phyloP scores from a whole-genome alignment of 306 rosid species.

The Vicia sativa region DNA sequence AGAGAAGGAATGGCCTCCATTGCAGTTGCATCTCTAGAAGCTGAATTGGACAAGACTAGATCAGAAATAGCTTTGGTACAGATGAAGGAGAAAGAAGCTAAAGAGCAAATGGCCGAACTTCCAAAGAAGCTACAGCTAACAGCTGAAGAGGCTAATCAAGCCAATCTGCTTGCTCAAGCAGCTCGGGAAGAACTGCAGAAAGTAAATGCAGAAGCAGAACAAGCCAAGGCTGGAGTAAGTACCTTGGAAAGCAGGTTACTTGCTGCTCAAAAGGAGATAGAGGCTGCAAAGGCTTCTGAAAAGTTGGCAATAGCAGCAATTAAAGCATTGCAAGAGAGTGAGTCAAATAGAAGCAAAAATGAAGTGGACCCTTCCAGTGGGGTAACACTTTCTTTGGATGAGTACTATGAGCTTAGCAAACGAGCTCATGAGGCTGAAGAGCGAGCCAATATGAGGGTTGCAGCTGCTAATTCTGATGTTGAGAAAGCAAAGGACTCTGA shows the following conservation, averaged over 20 bases:
- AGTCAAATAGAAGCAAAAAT: constrained; percentile 55
- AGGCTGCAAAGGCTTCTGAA: constrained; percentile 95
- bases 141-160: constrained; percentile 83
- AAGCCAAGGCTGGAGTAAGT: constrained; percentile 92
- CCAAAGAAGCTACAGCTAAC: constrained; percentile 82
- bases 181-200: constrained; percentile 76
- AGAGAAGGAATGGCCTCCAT: constrained; percentile 98
- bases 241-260: constrained; percentile 84
- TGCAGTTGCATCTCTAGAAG: constrained; percentile 88
- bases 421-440: constrained; percentile 95
- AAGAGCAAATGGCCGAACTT: constrained; percentile 71
- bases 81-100: constrained; percentile 93
- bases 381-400: constrained; percentile 83
- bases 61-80: constrained; percentile 86
- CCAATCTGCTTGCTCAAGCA: constrained; percentile 69
- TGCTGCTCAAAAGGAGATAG: constrained; percentile 92
- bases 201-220: constrained; percentile 82
- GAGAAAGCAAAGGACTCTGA: constrained; percentile 84
- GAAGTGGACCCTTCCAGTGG: constrained; percentile 62
- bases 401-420: constrained; percentile 94
- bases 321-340: constrained; percentile 94
- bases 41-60: constrained; percentile 79
- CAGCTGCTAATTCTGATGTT: constrained; percentile 72
- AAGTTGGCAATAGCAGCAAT: constrained; percentile 86
- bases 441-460: constrained; percentile 76